phyloP scores from a whole-genome alignment of 768 basidiomycete genomes.

The Grammothele lineata region DNA sequence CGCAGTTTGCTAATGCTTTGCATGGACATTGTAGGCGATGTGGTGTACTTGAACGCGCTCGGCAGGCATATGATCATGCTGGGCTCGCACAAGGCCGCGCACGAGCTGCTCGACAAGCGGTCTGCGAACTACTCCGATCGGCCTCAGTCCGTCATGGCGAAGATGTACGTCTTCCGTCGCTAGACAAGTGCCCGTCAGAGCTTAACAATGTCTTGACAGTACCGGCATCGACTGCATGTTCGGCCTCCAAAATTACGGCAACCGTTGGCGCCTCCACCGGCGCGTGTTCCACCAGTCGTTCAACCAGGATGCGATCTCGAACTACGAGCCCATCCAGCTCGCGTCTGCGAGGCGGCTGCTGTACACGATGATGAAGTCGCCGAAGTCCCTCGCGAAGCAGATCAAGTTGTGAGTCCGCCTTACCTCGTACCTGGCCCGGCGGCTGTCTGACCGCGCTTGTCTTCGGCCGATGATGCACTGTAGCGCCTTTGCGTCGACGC shows the following conservation, averaged over 20 bases:
- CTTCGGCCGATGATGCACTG: too few species aligned
- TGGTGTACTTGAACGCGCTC: constrained; percentile 2
- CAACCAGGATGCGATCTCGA: not conserved
- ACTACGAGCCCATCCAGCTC: not conserved
- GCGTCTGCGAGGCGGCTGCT: not conserved
- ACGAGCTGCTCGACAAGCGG: constrained; percentile 27
- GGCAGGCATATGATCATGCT: constrained; percentile 27
- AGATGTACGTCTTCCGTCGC: too few species aligned
- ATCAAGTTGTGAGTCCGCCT: not conserved
- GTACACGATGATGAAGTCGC: too few species aligned
- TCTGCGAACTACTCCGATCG: constrained; percentile 24
- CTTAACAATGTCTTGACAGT: not conserved
- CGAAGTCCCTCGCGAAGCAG: too few species aligned
- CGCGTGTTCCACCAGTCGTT: not conserved
- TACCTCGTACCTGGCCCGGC: too few species aligned
- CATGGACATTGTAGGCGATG: too few species aligned
- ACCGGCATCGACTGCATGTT: not conserved
- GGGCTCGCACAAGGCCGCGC: constrained; percentile 21
- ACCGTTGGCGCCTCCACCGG: not conserved
- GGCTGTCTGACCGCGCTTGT: too few species aligned
- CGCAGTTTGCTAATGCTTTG: too few species aligned
- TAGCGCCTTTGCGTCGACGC: not conserved
- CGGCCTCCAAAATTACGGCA: not conserved
- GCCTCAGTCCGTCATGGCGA: constrained; percentile 14
- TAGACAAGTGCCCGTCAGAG: too few species aligned